phyloP scores from a whole-genome alignment of 192 early-diverging fungal genomes.

The Gryganskiella cystojenkinii region DNA sequence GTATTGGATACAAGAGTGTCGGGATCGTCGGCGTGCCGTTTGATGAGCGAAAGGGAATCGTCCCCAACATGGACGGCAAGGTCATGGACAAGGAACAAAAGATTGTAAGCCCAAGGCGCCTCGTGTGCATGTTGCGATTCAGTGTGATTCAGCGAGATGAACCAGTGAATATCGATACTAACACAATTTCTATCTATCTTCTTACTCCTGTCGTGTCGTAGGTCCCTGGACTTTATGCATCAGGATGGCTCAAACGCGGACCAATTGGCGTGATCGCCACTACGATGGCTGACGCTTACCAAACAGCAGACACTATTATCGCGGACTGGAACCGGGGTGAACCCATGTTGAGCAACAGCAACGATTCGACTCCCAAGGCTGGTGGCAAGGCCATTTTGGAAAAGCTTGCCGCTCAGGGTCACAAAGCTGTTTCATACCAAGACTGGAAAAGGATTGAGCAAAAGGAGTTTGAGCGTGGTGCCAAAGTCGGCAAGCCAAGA shows the following conservation, averaged over 20 bases:
- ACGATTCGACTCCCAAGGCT: slow-evolving; percentile 1
- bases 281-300: slow-evolving; percentile 94
- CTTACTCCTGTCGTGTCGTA: neutral
- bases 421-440: slow-evolving; percentile 67
- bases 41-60: slow-evolving; percentile 67
- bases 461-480: slow-evolving; percentile 75
- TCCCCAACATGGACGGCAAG: slow-evolving; percentile 88
- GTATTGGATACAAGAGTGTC: slow-evolving; percentile 89
- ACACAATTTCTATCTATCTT: neutral
- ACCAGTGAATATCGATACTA: neutral
- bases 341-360: slow-evolving; percentile 47
- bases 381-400: slow-evolving; percentile 32
- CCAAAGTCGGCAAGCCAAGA: slow-evolving; percentile 75
- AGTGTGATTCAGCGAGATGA: no score
- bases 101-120: slow-evolving; percentile 40
- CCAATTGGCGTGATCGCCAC: slow-evolving; percentile 93
- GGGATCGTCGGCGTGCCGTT: slow-evolving; percentile 82
- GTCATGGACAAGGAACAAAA: slow-evolving; percentile 59
- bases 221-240: slow-evolving; percentile 82
- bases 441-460: slow-evolving; percentile 90
- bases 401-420: slow-evolving; percentile 43
- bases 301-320: slow-evolving; percentile 85
- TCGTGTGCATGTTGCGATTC: no score
- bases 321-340: slow-evolving; percentile 62
- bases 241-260: slow-evolving; percentile 97